Evolutionary conservation across 345 rosid genomes (phyloP).

Genomic region (Citrus unshiu): DNA sequence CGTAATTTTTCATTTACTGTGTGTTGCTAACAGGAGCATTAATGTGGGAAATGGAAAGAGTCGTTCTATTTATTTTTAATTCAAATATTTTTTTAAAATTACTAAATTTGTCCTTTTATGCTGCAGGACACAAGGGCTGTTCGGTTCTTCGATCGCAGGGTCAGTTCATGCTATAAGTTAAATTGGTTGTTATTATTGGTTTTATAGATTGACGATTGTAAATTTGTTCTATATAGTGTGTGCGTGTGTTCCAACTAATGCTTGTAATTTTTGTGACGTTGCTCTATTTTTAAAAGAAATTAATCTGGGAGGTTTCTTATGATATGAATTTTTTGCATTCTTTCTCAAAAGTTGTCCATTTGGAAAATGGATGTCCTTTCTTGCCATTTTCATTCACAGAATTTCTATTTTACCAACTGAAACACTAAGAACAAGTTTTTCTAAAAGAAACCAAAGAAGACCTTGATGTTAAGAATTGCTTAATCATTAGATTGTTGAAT

Average conservation of each 20-base stretch:
- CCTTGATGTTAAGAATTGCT: neutral
- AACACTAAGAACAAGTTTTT: neutral
- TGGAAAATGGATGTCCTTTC: neutral
- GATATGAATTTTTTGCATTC: neutral
- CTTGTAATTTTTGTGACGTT: neutral
- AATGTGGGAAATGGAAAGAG: neutral
- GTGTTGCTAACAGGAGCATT: neutral
- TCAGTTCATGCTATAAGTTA: constrained; percentile 31
- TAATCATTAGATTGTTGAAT: neutral
- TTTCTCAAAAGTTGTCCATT: neutral
- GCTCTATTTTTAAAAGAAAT: neutral
- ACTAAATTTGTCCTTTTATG: constrained; percentile 1
- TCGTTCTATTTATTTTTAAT: neutral
- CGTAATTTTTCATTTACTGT: neutral
- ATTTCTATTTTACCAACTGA: neutral
- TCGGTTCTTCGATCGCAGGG: constrained; percentile 92
- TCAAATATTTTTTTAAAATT: neutral
- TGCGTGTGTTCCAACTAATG: neutral
- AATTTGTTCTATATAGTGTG: neutral
- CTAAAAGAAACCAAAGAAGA: neutral
- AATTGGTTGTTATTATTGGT: neutral
- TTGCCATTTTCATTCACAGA: neutral
- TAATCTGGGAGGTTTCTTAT: neutral
- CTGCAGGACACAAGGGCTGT: constrained; percentile 83
- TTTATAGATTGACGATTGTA: neutral